Percentiles rank a stretch among this genome's conserved stretches.
Evolutionary conservation across 768 basidiomycete genomes (phyloP).

Genomic region (Saitozyma podzolica): DNA sequence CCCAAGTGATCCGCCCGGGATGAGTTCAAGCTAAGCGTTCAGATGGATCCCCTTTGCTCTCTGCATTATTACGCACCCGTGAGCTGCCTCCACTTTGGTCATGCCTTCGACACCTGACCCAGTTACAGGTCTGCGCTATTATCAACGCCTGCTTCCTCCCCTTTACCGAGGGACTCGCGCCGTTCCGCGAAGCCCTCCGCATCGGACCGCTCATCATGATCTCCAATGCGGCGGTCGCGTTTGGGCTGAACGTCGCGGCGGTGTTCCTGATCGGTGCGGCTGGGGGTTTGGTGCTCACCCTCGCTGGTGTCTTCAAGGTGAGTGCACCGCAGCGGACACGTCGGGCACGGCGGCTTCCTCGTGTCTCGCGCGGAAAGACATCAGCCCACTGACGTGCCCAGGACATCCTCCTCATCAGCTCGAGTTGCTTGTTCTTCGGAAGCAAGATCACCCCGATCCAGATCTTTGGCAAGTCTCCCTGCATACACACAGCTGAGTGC

Average conservation of each 20-base stretch:
- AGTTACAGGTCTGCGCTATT: conserved; percentile 65
- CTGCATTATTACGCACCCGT: conserved; percentile 93
- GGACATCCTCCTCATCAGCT: conserved; percentile 91
- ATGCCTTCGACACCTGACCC: conserved; percentile 1
- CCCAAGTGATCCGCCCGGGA: not conserved
- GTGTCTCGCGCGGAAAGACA: not conserved
- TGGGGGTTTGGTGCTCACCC: conserved; percentile 76
- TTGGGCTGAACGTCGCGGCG: conserved; percentile 86
- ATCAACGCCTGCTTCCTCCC: conserved; percentile 85
- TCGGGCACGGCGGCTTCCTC: too few species aligned
- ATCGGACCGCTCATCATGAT: conserved; percentile 72
- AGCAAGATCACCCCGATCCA: conserved; percentile 75
- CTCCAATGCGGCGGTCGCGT: conserved; percentile 80
- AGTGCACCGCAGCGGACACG: conserved; percentile 17
- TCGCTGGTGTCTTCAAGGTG: conserved; percentile 90
- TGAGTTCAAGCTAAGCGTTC: not conserved
- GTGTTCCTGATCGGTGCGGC: conserved; percentile 75
- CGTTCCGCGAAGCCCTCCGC: conserved; percentile 69
- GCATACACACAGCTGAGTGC: not conserved
- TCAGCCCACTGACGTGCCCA: conserved; percentile 44
- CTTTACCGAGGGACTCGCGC: conserved; percentile 86
- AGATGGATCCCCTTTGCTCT: conserved; percentile 93
- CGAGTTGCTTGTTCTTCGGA: conserved; percentile 81
- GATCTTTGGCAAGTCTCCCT: conserved; percentile 64
- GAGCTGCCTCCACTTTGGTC: conserved; percentile 1